phyloP scores from a whole-genome alignment of 805 yeast genomes.

The Kuraishia capsulata region DNA sequence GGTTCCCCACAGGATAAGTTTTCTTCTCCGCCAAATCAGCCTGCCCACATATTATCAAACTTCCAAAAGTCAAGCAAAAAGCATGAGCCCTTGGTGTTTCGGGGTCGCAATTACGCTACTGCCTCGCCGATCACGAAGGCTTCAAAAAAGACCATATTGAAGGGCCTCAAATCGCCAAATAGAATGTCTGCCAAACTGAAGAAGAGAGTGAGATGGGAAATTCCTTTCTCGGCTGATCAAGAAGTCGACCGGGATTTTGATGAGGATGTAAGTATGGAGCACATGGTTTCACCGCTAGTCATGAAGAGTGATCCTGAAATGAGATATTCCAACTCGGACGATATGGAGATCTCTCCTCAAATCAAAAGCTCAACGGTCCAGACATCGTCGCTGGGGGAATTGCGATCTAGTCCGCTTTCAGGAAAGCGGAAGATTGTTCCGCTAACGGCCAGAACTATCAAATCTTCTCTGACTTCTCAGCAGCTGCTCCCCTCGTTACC shows the following conservation, averaged over 20 bases:
- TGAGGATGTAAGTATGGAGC: background rate
- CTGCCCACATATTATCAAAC: too few species aligned
- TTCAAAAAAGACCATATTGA: background rate
- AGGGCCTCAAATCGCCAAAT: background rate
- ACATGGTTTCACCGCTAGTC: background rate
- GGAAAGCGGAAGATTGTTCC: background rate
- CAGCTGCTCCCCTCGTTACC: background rate
- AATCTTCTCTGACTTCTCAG: background rate
- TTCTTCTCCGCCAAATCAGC: too few species aligned
- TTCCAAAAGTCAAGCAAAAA: background rate
- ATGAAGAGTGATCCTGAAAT: background rate
- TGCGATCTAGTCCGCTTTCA: background rate
- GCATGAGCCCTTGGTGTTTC: background rate
- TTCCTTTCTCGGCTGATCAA: background rate
- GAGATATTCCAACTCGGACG: background rate
- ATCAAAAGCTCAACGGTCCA: too few species aligned
- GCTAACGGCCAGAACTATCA: background rate
- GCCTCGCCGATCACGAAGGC: background rate
- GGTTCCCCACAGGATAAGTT: too few species aligned
- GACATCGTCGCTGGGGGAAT: too few species aligned
- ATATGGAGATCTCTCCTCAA: background rate
- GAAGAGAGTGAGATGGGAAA: conserved; percentile 2
- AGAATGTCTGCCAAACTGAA: background rate
- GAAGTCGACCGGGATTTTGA: too few species aligned
- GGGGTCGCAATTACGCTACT: background rate